Conservation (phyloP, 2,329 filamentous ascomycete genomes). For the Penicillium nordicum region DNA sequence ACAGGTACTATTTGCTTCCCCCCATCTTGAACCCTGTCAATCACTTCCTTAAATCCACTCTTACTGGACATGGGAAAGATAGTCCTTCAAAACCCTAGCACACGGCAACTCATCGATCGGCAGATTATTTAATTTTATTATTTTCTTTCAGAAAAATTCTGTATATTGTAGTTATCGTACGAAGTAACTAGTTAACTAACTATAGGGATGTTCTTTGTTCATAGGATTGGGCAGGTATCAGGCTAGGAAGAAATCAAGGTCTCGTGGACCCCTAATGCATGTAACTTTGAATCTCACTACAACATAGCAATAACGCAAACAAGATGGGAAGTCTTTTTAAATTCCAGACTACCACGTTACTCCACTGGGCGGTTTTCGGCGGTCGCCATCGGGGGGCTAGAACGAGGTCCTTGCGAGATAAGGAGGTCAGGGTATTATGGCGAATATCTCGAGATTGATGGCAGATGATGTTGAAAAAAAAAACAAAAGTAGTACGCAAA, state of each 20-base stretch:
- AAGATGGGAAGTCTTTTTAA: neutral
- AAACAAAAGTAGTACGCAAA: too few species aligned
- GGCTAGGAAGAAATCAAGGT: neutral
- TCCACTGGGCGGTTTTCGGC: constrained; percentile 10
- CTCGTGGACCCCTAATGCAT: constrained; percentile 1
- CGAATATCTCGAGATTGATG: neutral
- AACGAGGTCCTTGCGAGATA: constrained; percentile 6
- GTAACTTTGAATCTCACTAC: neutral
- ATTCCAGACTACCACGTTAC: constrained; percentile 7
- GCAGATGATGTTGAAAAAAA: too few species aligned
- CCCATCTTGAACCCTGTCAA: constrained; percentile 8
- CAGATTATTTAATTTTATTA: neutral
- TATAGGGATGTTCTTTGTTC: neutral
- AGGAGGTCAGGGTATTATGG: neutral
- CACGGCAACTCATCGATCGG: neutral
- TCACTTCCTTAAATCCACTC: constrained; percentile 6
- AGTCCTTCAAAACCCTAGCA: neutral
- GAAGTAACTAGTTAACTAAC: too few species aligned
- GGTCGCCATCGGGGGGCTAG: constrained; percentile 4
- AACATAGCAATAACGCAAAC: neutral
- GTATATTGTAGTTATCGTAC: too few species aligned
- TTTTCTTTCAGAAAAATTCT: neutral
- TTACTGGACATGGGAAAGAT: neutral
- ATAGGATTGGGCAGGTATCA: constrained; percentile 2
- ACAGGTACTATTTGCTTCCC: neutral